Conservation (phyloP, 2,329 filamentous ascomycete genomes). For the Fusarium albidum region DNA sequence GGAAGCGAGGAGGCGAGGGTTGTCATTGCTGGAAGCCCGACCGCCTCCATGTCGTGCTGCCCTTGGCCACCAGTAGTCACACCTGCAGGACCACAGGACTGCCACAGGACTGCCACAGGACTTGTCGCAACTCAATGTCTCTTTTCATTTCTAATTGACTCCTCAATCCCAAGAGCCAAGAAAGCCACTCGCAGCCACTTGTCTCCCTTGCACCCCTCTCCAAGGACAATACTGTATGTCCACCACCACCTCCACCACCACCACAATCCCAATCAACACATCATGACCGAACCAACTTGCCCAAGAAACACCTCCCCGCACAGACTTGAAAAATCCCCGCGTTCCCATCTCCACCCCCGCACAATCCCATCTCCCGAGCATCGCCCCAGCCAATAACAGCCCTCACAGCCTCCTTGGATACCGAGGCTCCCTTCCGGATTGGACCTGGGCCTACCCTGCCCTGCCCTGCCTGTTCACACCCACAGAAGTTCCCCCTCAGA, state of each 20-base stretch:
- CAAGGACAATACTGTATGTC: neutral
- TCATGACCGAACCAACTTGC: neutral
- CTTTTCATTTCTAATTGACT: too few species aligned
- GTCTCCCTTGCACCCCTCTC: too few species aligned
- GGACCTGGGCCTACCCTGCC: slow-evolving; percentile 4
- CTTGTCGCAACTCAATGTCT: too few species aligned
- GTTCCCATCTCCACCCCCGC: slow-evolving; percentile 26
- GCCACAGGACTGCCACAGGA: too few species aligned
- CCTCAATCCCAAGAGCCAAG: too few species aligned
- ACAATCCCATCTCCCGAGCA: slow-evolving; percentile 13
- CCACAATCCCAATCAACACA: slow-evolving; percentile 7
- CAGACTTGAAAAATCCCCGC: slow-evolving; percentile 27
- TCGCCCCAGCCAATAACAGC: slow-evolving; percentile 16
- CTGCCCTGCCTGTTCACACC: neutral
- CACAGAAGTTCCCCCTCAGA: neutral
- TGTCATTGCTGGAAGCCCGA: neutral
- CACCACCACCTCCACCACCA: slow-evolving; percentile 2
- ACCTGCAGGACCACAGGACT: too few species aligned
- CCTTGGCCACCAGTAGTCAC: too few species aligned
- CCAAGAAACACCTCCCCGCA: neutral
- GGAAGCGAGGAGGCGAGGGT: slow-evolving; percentile 26
- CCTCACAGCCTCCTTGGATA: slow-evolving; percentile 23
- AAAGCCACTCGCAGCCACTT: too few species aligned
- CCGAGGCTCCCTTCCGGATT: slow-evolving; percentile 27
- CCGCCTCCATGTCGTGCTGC: neutral